phyloP scores from a whole-genome alignment of 768 basidiomycete genomes.

The Xanthoconium purpureum region DNA sequence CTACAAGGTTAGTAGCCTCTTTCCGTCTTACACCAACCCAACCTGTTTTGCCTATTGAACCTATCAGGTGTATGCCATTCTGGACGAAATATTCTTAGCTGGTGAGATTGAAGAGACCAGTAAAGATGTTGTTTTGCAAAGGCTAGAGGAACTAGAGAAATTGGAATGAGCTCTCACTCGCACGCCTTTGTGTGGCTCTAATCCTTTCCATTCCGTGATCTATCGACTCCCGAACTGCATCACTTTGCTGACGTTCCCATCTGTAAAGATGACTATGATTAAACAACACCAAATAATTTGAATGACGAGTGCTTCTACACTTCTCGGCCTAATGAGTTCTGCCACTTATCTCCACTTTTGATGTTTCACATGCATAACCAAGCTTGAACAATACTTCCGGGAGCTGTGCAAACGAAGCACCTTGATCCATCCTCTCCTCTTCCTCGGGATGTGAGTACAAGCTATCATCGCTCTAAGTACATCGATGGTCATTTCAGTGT shows the following conservation, averaged over 20 bases:
- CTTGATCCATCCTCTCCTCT: no score
- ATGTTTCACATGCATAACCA: background rate
- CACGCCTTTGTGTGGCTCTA: constrained; percentile 8
- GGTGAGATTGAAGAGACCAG: constrained; percentile 99
- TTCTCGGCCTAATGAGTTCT: background rate
- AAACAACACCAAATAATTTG: background rate
- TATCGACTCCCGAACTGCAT: constrained; percentile 7
- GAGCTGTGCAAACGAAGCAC: no score
- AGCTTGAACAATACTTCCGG: background rate
- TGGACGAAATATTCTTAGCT: constrained; percentile 97
- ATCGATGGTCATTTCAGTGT: background rate
- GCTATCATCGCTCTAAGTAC: background rate
- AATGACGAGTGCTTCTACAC: background rate
- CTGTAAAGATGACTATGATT: background rate
- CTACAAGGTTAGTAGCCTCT: constrained; percentile 65
- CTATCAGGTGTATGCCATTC: constrained; percentile 87
- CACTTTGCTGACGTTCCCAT: constrained; percentile 9
- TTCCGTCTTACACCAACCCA: background rate
- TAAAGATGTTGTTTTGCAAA: constrained; percentile 89
- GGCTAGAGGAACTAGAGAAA: constrained; percentile 91
- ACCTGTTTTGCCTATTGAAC: background rate
- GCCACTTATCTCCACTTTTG: background rate
- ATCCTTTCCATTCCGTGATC: constrained; percentile 2
- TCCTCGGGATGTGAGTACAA: constrained; percentile 1
- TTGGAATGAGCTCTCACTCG: constrained; percentile 55